Evolutionary conservation across 257 asterid species (phyloP), one percentile per base, ranked within the genome.

Genomic region (Orobanche coerulescens): DNA sequence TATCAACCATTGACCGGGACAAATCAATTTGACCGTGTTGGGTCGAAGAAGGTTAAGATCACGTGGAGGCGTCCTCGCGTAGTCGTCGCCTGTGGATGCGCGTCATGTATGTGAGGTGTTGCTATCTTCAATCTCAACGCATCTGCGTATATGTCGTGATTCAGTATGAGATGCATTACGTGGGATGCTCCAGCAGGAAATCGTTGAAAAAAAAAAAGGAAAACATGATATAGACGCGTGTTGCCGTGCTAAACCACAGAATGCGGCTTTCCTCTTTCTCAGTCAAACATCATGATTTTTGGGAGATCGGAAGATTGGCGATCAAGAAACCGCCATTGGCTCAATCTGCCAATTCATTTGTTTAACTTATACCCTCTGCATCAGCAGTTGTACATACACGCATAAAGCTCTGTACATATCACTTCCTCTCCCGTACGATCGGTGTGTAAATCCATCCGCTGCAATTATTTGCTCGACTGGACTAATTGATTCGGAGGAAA

Each of bases 251-350:
- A 1, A 61, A 39, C 64, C 55, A 56, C 61, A 65, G 50, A 75
- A 59, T 40, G 68, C 62, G 31, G 58, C 55, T 13, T 52, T 16
- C 28, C 54, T 9, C 58, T 58, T 54, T 57, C 19, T 25, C 61
- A 5, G 60, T 64, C 61, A 9, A 47, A 47, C 8, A 42, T 26
- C 52, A 39, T 48, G 31, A 40, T 34, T 64, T 58, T 3, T 15
- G 33, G 30, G 12, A n/a, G 14, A 50, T 54, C 20, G 64, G 46
- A 34, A 58, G 68, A 50, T 61, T 73, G 49, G 24, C 57, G 8
- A 53, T 62, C 72, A 58, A 43, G 79, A 61, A 77, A 66, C 74
- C 73, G 64, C 74, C 79, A 62, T 70, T 61, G 31, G 58, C 5
- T n/a, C n/a, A n/a, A n/a, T n/a, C n/a, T n/a, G n/a, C n/a, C n/a